Evolutionary conservation across 2,329 filamentous ascomycete species (phyloP).

Genomic region (Trichothecium sympodiale): DNA sequence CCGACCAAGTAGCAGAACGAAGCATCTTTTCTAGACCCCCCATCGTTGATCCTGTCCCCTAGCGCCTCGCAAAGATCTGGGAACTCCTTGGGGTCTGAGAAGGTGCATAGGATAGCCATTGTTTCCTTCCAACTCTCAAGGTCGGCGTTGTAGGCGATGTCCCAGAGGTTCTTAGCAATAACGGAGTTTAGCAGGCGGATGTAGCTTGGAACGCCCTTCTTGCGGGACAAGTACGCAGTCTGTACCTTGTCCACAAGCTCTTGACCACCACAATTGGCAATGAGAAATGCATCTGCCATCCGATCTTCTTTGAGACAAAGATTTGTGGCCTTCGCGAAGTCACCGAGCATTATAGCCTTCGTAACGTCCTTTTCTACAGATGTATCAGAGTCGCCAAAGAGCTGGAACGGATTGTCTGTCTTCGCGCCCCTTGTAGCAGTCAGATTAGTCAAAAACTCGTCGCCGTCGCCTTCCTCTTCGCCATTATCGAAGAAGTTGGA

Average conservation of each 20-base stretch:
- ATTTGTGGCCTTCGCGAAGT: constrained; percentile 83
- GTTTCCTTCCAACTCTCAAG: constrained; percentile 92
- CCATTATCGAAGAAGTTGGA: constrained; percentile 71
- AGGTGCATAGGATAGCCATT: constrained; percentile 92
- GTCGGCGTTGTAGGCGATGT: constrained; percentile 93
- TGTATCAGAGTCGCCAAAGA: constrained; percentile 76
- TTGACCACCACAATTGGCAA: constrained; percentile 92
- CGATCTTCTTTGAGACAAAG: constrained; percentile 81
- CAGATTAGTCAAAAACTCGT: constrained; percentile 78
- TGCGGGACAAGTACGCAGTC: constrained; percentile 76
- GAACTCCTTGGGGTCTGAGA: constrained; percentile 83
- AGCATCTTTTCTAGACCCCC: constrained; percentile 72
- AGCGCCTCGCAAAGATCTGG: constrained; percentile 90
- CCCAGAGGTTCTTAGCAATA: constrained; percentile 94
- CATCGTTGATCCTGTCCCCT: constrained; percentile 78
- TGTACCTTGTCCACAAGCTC: constrained; percentile 92
- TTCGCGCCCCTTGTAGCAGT: constrained; percentile 83
- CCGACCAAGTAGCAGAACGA: constrained; percentile 95
- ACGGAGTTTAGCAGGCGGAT: constrained; percentile 82
- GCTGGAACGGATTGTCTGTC: constrained; percentile 87
- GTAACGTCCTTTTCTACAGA: constrained; percentile 80
- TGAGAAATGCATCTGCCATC: constrained; percentile 93
- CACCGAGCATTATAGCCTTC: constrained; percentile 74
- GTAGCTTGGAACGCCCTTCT: constrained; percentile 78
- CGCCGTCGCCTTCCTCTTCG: constrained; percentile 57